phyloP scores from a whole-genome alignment of 2,329 filamentous ascomycete species.

The Talaromyces sp. region DNA sequence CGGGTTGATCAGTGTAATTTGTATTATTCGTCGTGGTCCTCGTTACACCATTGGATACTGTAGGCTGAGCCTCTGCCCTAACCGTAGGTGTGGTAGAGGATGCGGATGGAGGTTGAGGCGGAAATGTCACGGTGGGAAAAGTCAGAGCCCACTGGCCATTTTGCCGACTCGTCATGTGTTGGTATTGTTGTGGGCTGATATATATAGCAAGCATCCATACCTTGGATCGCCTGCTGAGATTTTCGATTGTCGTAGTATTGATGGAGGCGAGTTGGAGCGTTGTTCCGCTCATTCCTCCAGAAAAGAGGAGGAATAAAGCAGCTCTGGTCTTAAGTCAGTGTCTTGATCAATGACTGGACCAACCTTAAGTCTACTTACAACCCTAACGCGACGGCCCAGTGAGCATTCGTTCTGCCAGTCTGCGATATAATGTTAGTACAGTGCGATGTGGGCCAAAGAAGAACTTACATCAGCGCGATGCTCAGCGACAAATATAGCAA shows the following conservation, averaged over 20 bases:
- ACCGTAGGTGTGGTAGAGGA: background rate
- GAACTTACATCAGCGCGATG: conserved; percentile 33
- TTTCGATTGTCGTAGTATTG: conserved; percentile 84
- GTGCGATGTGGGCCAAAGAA: conserved; percentile 1
- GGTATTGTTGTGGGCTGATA: conserved; percentile 33
- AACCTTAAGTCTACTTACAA: conserved; percentile 45
- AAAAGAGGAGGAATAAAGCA: conserved; percentile 76
- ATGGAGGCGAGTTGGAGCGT: conserved; percentile 65
- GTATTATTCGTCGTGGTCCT: conserved; percentile 11
- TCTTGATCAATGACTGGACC: conserved; percentile 21
- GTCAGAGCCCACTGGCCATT: conserved; percentile 35
- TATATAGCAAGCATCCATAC: conserved; percentile 72
- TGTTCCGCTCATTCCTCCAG: conserved; percentile 70
- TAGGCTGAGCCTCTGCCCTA: background rate
- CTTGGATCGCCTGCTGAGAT: conserved; percentile 59
- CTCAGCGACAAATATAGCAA: conserved; percentile 62
- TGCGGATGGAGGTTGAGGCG: conserved; percentile 23
- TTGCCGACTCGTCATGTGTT: conserved; percentile 26
- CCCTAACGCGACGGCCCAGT: conserved; percentile 64
- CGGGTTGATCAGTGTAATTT: conserved; percentile 35
- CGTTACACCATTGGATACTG: background rate
- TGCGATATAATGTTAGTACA: conserved; percentile 30
- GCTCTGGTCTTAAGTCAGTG: conserved; percentile 36
- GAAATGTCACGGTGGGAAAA: conserved; percentile 43
- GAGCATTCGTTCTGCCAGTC: conserved; percentile 49